These are phyloP conservation scores for Coemansia sp. DNA, from an alignment of 192 early-diverging fungal genomes.

Conservation along the genomic window DNA sequence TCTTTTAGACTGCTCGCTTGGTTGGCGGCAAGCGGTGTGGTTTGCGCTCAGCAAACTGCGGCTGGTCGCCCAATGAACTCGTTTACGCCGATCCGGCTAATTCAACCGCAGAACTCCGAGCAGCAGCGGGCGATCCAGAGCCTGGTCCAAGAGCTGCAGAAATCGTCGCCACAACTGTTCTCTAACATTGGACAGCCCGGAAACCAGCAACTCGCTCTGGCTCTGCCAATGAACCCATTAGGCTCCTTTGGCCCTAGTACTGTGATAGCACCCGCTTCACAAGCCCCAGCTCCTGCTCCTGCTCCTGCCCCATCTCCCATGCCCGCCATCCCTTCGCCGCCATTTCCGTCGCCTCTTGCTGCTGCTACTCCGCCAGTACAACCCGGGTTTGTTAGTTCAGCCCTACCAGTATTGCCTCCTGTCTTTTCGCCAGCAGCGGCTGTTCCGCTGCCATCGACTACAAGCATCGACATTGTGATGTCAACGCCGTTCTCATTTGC, in stretches of 20 bases:
- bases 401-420: background rate
- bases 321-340: background rate
- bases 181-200: conserved; percentile 29
- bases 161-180: conserved; percentile 42
- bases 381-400: background rate
- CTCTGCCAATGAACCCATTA: conserved; percentile 21
- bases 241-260: background rate
- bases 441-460: background rate
- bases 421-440: background rate
- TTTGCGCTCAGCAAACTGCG: background rate
- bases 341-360: conserved; percentile 1
- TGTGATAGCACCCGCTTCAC: background rate
- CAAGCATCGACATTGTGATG: background rate
- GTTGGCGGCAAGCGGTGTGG: background rate
- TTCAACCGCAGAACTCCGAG: conserved; percentile 46
- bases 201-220: conserved; percentile 40
- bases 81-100: conserved; percentile 49
- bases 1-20: background rate
- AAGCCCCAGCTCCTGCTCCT: conserved; percentile 13
- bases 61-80: conserved; percentile 9
- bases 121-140: conserved; percentile 50
- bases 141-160: conserved; percentile 47
- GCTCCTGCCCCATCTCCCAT: conserved; percentile 14
- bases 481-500: conserved; percentile 38
- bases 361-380: background rate